A percentile compares a stretch with the other conserved stretches of the same genome.
phyloP scores from a whole-genome alignment of 768 basidiomycete species.

The Fomitopsis pulvina region DNA sequence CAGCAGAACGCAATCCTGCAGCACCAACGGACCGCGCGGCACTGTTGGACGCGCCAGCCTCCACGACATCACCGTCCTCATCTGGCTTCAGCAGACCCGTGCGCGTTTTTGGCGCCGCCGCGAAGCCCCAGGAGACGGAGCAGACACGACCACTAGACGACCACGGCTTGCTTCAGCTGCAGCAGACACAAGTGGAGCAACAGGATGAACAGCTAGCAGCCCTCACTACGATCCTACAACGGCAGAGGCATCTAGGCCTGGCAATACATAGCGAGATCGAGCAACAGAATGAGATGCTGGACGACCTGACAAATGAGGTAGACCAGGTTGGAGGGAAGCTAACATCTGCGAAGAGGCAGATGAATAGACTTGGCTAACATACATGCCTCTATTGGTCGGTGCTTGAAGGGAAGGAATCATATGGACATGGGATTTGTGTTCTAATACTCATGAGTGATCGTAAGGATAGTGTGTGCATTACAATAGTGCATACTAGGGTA shows the following conservation, averaged over 20 bases:
- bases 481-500: constrained; percentile 8
- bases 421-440: background rate
- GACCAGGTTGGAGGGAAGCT: constrained; percentile 77
- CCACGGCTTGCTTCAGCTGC: constrained; percentile 70
- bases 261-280: constrained; percentile 81
- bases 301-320: constrained; percentile 69
- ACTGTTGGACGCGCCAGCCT: constrained; percentile 38
- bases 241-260: constrained; percentile 81
- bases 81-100: constrained; percentile 38
- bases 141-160: constrained; percentile 85
- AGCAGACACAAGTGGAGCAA: constrained; percentile 71
- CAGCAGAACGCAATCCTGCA: constrained; percentile 34
- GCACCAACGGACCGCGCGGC: constrained; percentile 58
- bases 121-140: constrained; percentile 70
- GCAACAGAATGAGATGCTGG: constrained; percentile 81
- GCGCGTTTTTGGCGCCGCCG: constrained; percentile 71
- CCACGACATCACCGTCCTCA: background rate
- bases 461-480: constrained; percentile 9
- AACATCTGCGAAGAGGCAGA: constrained; percentile 68
- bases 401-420: constrained; percentile 4
- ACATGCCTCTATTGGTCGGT: background rate
- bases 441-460: constrained; percentile 13
- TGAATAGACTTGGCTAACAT: constrained; percentile 66
- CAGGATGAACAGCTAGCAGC: constrained; percentile 82
- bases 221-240: constrained; percentile 72